phyloP scores from a whole-genome alignment of 2,329 filamentous ascomycete genomes.

The Penicillium sp. region DNA sequence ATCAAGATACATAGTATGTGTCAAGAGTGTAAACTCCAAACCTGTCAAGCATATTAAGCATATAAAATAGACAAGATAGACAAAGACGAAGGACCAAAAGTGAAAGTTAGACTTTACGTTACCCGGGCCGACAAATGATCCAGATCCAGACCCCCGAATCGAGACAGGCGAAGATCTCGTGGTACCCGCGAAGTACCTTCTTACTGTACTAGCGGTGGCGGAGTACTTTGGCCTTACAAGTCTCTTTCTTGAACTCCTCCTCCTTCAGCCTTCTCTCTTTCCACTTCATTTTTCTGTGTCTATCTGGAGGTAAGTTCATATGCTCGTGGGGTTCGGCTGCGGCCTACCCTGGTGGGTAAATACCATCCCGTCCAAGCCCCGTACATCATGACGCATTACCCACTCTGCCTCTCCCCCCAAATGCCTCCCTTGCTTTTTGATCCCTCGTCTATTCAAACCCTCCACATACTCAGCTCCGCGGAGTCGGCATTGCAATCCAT shows the following conservation, averaged over 20 bases:
- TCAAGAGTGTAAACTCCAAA: not conserved
- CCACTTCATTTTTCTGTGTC: not conserved
- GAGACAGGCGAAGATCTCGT: conserved; percentile 5
- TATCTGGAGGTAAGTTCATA: not conserved
- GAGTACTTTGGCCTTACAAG: conserved; percentile 24
- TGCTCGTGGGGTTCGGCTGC: not conserved
- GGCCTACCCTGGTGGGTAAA: conserved; percentile 8
- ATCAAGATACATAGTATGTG: conserved; percentile 3
- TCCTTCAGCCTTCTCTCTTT: conserved; percentile 10
- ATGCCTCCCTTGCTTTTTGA: conserved; percentile 19
- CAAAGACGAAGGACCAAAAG: too few species aligned
- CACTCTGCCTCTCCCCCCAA: conserved; percentile 16
- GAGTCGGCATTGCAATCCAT: conserved; percentile 18
- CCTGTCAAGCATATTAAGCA: too few species aligned
- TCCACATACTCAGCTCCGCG: conserved; percentile 27
- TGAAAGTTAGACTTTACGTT: too few species aligned
- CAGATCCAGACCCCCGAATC: conserved; percentile 6
- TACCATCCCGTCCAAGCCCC: conserved; percentile 21
- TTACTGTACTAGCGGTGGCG: conserved; percentile 22
- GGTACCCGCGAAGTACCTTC: conserved; percentile 22
- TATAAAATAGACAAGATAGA: too few species aligned
- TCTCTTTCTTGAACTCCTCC: conserved; percentile 2
- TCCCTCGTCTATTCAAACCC: conserved; percentile 13
- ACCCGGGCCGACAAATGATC: conserved; percentile 3
- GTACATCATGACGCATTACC: conserved; percentile 41